These are phyloP conservation scores for Annulohypoxylon moriforme DNA, from an alignment of 495 filamentous ascomycete genomes.

Conservation along the genomic window DNA sequence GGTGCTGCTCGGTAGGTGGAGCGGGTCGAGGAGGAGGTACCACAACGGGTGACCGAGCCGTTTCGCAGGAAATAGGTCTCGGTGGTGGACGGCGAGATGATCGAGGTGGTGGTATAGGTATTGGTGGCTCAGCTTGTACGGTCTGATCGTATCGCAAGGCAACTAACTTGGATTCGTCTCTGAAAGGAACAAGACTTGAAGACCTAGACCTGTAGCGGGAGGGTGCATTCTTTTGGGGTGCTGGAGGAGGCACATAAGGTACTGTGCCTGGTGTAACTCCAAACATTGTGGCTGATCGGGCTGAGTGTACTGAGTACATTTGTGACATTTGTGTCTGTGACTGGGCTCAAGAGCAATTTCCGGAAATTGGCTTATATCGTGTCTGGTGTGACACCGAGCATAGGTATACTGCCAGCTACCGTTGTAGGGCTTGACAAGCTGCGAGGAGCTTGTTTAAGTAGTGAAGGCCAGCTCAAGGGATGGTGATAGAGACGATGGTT, in stretches of 20 bases:
- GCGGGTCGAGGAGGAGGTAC: conserved; percentile 54
- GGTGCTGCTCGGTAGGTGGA: conserved; percentile 60
- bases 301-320: conserved; percentile 24
- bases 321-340: conserved; percentile 9
- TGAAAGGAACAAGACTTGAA: conserved; percentile 53
- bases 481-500: neutral
- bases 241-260: conserved; percentile 42
- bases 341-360: conserved; percentile 9
- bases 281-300: conserved; percentile 37
- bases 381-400: conserved; percentile 18
- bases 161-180: conserved; percentile 61
- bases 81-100: conserved; percentile 46
- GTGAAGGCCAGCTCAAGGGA: neutral
- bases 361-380: conserved; percentile 19
- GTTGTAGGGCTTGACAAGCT: conserved; percentile 24
- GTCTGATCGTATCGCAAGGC: conserved; percentile 68
- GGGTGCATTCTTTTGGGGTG: conserved; percentile 50
- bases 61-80: conserved; percentile 36
- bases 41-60: conserved; percentile 44
- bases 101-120: conserved; percentile 60
- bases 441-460: neutral
- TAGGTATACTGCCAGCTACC: conserved; percentile 24
- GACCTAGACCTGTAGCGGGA: conserved; percentile 51
- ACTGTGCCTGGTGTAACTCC: conserved; percentile 32
- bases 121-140: conserved; percentile 64